Conservation (phyloP, 129 eudicot genomes). For the Apium graveolens region DNA sequence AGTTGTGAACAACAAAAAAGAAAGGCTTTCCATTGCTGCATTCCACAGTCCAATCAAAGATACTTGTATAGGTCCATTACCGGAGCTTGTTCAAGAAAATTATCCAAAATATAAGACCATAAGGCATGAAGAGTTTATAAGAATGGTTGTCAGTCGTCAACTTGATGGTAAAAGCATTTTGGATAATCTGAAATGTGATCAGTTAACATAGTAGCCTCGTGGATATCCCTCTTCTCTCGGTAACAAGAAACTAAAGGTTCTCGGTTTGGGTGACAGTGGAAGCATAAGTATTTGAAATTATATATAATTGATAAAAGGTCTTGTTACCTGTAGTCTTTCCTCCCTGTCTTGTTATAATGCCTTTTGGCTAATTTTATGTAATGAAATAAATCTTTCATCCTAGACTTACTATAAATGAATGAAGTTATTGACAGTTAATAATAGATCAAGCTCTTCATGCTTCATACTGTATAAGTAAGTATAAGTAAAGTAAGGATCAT, state of each 20-base stretch:
- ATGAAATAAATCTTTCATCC: not conserved
- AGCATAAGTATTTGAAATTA: not conserved
- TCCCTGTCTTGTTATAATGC: not conserved
- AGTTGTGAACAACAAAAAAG: not conserved
- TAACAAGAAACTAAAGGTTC: not conserved
- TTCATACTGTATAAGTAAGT: no score
- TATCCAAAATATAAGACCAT: conserved; percentile 3
- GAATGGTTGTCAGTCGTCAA: not conserved
- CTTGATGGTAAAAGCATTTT: conserved; percentile 12
- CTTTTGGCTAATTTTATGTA: not conserved
- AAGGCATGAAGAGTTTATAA: not conserved
- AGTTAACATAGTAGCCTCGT: not conserved
- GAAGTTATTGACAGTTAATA: no score
- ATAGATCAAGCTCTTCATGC: no score
- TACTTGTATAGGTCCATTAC: not conserved
- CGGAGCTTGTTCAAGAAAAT: conserved; percentile 6
- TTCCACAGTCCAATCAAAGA: not conserved
- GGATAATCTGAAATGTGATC: not conserved
- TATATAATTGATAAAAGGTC: not conserved
- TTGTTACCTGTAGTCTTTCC: not conserved
- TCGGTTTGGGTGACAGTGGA: not conserved
- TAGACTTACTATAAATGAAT: no score
- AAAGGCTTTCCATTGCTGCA: conserved; percentile 20
- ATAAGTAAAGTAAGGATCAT: no score
- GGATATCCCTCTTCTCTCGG: not conserved